A percentile compares a stretch with the other conserved stretches of the same genome.
Conservation (phyloP, 257 asterid species). For the Anisodus acutangulus region DNA sequence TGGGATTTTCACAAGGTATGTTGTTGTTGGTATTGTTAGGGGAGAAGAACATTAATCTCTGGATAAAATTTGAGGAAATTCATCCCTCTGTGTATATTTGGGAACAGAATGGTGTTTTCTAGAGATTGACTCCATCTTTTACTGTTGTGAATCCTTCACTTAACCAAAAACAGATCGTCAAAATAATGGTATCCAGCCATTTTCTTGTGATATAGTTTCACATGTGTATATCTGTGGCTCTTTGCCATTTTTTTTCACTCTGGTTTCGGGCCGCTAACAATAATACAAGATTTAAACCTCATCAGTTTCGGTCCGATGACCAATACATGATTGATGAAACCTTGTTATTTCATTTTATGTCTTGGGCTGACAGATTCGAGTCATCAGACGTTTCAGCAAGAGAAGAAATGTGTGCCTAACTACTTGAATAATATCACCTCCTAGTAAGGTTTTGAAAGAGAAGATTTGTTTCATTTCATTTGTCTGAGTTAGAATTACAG, state of each 20-base stretch:
- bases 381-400: background rate
- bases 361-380: background rate
- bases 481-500: background rate
- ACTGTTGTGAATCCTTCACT: background rate
- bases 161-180: background rate
- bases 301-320: background rate
- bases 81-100: background rate
- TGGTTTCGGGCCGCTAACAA: background rate
- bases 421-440: background rate
- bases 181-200: background rate
- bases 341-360: slow-evolving; percentile 4
- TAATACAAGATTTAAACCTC: background rate
- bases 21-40: background rate
- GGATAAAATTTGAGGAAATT: background rate
- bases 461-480: background rate
- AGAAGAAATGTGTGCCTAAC: background rate
- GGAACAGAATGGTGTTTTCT: background rate
- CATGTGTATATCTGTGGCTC: background rate
- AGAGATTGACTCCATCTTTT: background rate
- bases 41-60: background rate
- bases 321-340: background rate
- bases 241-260: background rate
- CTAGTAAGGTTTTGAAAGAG: background rate
- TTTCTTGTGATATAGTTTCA: no score
- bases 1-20: no score